These are phyloP conservation scores for Trametes villosa DNA, from an alignment of 768 basidiomycete genomes.

Conservation along the genomic window DNA sequence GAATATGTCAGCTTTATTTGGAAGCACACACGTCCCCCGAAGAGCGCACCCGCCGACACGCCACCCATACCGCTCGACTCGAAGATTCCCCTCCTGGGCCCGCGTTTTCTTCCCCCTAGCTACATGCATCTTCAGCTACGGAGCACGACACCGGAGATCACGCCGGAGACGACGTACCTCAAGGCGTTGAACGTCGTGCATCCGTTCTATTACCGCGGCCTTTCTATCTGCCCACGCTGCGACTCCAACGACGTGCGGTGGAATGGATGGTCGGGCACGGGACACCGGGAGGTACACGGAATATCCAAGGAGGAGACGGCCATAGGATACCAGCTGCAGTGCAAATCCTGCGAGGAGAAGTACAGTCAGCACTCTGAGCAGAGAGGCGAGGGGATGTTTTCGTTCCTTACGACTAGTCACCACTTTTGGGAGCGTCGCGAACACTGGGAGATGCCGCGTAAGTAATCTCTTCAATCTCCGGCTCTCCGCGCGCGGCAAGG, in stretches of 20 bases:
- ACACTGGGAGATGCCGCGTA: conserved; percentile 30
- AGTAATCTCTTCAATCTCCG: neutral
- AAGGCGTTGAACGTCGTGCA: conserved; percentile 30
- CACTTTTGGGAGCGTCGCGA: conserved; percentile 27
- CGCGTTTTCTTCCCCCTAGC: conserved; percentile 27
- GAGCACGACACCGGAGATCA: neutral
- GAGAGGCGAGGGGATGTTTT: neutral
- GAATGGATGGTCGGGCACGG: conserved; percentile 24
- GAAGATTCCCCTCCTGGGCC: conserved; percentile 28
- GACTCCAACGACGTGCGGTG: conserved; percentile 8
- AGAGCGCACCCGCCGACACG: neutral
- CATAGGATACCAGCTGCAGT: conserved; percentile 24
- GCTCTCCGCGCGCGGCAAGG: neutral
- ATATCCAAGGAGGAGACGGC: conserved; percentile 19
- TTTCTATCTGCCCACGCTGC: conserved; percentile 22
- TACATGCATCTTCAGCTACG: conserved; percentile 23
- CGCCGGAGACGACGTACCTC: conserved; percentile 23
- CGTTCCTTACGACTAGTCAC: conserved; percentile 22
- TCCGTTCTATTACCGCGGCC: conserved; percentile 25
- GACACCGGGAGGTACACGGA: conserved; percentile 28
- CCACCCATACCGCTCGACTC: neutral
- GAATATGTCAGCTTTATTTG: conserved; percentile 27
- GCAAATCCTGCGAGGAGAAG: conserved; percentile 14
- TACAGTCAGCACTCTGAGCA: neutral
- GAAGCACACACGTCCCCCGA: neutral